Conservation (phyloP, 345 rosid genomes). For the Triadica sebifera region DNA sequence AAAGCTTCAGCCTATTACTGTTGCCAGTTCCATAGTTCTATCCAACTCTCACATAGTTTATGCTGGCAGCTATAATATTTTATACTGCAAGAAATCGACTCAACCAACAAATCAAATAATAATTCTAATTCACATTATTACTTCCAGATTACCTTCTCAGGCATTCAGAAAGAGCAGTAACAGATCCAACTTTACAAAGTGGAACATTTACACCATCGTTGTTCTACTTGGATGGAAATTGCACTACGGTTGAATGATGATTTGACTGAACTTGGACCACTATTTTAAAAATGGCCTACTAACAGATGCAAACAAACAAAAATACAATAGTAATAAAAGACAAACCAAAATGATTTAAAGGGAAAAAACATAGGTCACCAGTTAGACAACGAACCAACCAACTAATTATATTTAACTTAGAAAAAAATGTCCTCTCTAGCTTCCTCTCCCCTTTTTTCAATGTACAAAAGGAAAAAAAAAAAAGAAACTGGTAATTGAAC, state of each 20-base stretch:
- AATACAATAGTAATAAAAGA: background rate
- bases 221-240: background rate
- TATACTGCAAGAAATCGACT: background rate
- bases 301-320: background rate
- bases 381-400: background rate
- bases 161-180: background rate
- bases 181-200: background rate
- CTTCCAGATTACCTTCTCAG: background rate
- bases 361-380: background rate
- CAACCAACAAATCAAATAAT: background rate
- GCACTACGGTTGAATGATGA: background rate
- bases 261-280: background rate
- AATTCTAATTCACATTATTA: background rate
- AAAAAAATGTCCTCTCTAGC: background rate
- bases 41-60: background rate
- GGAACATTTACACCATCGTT: background rate
- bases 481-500: background rate
- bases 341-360: background rate
- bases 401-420: background rate
- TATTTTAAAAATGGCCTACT: background rate
- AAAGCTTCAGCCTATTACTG: background rate
- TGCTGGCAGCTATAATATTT: background rate
- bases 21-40: background rate
- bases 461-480: background rate
- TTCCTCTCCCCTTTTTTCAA: background rate